Evolutionary conservation across 2,329 filamentous ascomycete species (phyloP), one percentile per base, ranked within the genome.

Genomic region (Pseudodiploospora longispora): DNA sequence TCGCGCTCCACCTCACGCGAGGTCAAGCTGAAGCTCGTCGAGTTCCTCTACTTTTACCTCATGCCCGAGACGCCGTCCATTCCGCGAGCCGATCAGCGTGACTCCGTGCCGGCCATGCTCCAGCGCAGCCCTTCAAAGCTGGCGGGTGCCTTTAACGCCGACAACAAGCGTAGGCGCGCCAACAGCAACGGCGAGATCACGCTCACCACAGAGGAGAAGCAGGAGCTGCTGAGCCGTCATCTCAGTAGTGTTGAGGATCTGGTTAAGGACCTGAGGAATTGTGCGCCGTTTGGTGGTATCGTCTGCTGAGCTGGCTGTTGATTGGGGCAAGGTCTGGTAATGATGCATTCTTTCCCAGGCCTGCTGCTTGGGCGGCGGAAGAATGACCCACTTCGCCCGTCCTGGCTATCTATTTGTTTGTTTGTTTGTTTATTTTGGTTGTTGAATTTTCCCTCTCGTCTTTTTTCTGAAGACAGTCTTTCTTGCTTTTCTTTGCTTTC

Each of bases 1-100:
- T 86, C 85, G 51, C 82, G 88, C 48, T 80, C 82, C 52, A 96
- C 91, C 4, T 82, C 82, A 27, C 82, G 88, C 49, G 87, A 91
- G 56, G 90, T 97, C 52, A 96, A 95, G 70, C 78, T 95, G 59
- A 93, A 95, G 64, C 80, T 95, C n/a, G 83, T 96, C 54, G 93
- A 97, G 65, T 97, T 97, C 61, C 70, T 98, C 41, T 97, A 97
- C 72, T 97, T 97, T 66, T 98, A 97, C 65, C 82, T 98, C 55
- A 95, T 97, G 84, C 90, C 91, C 41, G 93, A 98, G 67, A 80
- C 78, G 1, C 82, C 75, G 37, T 69, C 75, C 19, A 74, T 76
- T 50, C 74, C 77, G 5, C 66, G 67, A 49, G 69, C 74, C 48
- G 68, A 64, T 19, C 61, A 63, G 41, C 66, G 64, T 40, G 64